Evolutionary conservation across 768 basidiomycete species (phyloP).

Genomic region (Mycena indigotica): DNA sequence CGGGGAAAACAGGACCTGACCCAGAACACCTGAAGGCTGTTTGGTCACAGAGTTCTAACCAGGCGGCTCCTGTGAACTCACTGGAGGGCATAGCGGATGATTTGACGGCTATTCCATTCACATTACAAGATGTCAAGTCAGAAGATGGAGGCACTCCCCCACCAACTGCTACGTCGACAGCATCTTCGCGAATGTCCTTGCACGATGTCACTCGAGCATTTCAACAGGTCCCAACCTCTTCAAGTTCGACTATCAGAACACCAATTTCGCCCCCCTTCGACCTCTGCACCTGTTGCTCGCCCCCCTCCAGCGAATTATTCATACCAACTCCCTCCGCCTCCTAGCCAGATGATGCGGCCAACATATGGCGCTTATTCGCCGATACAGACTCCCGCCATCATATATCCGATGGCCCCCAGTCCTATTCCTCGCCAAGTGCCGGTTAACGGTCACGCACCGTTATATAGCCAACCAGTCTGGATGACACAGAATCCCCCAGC

Average conservation of each 20-base stretch:
- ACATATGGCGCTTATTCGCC: conserved; percentile 66
- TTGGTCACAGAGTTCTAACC: conserved; percentile 79
- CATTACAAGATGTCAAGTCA: conserved; percentile 82
- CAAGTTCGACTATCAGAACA: conserved; percentile 49
- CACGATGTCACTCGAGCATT: conserved; percentile 86
- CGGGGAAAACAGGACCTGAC: conserved; percentile 73
- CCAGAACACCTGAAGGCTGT: conserved; percentile 85
- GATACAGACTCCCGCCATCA: conserved; percentile 67
- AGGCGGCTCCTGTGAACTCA: conserved; percentile 75
- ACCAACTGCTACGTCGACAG: conserved; percentile 51
- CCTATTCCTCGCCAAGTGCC: conserved; percentile 64
- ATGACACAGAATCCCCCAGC: conserved; percentile 55
- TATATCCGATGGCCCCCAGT: conserved; percentile 66
- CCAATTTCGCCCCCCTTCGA: conserved; percentile 54
- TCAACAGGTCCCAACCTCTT: conserved; percentile 76
- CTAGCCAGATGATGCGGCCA: conserved; percentile 52
- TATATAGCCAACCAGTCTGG: conserved; percentile 70
- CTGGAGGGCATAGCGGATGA: conserved; percentile 85
- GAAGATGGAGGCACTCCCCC: conserved; percentile 84
- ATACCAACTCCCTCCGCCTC: conserved; percentile 46
- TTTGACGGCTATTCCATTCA: conserved; percentile 75
- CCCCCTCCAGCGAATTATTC: conserved; percentile 34
- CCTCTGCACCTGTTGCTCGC: conserved; percentile 48
- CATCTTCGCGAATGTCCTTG: conserved; percentile 75
- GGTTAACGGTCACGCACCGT: conserved; percentile 60